These are phyloP conservation scores for Neofusicoccum ribis DNA, from an alignment of 2,329 filamentous ascomycete species.

Conservation along the genomic window DNA sequence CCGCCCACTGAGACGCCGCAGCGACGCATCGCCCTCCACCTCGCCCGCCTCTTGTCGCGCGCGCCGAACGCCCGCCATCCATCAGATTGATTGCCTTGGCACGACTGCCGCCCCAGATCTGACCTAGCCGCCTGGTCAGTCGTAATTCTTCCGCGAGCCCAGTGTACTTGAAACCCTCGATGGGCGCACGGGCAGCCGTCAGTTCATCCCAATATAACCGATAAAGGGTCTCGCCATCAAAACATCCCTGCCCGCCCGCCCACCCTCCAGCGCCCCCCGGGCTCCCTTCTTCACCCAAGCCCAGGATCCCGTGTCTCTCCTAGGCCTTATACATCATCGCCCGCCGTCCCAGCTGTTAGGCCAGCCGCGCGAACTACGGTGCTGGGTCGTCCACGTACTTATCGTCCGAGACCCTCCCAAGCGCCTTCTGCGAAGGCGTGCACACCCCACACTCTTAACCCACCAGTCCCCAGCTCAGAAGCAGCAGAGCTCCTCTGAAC, in stretches of 20 bases:
- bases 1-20: conserved; percentile 3
- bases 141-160: conserved; percentile 14
- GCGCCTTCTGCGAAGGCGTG: background rate
- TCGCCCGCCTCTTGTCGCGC: background rate
- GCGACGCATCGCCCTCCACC: background rate
- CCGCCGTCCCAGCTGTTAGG: background rate
- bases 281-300: conserved; percentile 11
- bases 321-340: conserved; percentile 1
- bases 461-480: background rate
- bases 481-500: background rate
- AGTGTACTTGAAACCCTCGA: conserved; percentile 20
- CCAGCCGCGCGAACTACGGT: conserved; percentile 7
- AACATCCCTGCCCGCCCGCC: conserved; percentile 9
- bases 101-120: conserved; percentile 6
- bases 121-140: conserved; percentile 7
- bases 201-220: conserved; percentile 21
- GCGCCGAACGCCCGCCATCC: conserved; percentile 5
- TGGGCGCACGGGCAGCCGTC: conserved; percentile 18
- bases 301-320: conserved; percentile 6
- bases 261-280: background rate
- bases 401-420: background rate
- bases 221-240: conserved; percentile 18
- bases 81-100: conserved; percentile 19
- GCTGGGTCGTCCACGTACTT: conserved; percentile 9
- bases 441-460: background rate